Base-by-base conservation (phyloP, 2,329 filamentous ascomycete species). In the Aphanocladium album region DNA sequence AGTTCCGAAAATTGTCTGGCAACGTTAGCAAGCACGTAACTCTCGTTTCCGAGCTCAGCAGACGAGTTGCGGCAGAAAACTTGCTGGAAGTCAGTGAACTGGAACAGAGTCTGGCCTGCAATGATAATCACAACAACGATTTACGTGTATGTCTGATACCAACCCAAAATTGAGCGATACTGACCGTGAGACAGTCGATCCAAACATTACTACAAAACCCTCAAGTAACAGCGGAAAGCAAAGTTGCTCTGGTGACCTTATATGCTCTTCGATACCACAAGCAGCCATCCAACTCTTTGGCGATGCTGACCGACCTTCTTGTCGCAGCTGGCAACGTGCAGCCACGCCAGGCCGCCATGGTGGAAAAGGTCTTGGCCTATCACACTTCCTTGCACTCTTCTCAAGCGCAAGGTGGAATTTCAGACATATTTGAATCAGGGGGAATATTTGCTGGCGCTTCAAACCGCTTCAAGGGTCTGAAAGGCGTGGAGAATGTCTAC, bases 11-110 rank as follows among this genome's bases (percentile, higher is more conserved):
- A 70, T 84, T 99, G 1, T 97, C 95, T 1, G 93, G 95, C 41
- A 99, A 99, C 67, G 95, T 99, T 58, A 98, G 93, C 77, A 99
- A 99, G 72, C 95, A 99, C 72, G 96, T 99, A 61, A 96, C 95
- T 0, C 79, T 99, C 23, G 95, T 99, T 23, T 92, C 92, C 0
- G 96, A 99, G 71, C 81, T 99, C 45, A 97, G 92, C 72, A 84
- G 93, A 61, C 86, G 90, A 60, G 93, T 99, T 16, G 90, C 89
- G 7, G 86, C 89, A 43, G 90, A 98, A 67, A 91, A 87, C 67
- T 76, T 99, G 43, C 81, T 99, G n/a, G 95, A 99, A 73, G 92
- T 98, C 61, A 96, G 92, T 74, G 95, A 99, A 77, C 81, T 98
- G 51, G 95, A 99, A 76, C 95, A 99, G 74, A 97, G 93, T 71